Conservation (phyloP, 2,329 filamentous ascomycete species). For the Aspergillus brunneoviolaceus region DNA sequence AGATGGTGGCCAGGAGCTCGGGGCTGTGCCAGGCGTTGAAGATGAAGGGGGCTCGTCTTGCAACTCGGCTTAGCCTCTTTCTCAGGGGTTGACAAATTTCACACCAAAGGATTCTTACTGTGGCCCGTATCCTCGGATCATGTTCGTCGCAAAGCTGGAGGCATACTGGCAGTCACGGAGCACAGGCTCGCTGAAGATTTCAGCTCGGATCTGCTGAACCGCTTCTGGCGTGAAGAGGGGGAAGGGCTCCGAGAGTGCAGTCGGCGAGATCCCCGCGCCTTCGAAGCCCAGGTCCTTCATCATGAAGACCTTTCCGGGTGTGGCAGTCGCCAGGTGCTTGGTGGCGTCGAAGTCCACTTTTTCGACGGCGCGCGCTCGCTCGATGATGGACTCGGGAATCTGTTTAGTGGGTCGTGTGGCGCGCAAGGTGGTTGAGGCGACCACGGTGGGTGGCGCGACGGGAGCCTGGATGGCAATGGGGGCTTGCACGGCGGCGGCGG, state of each 20-base stretch:
- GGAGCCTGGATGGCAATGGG: constrained; percentile 1
- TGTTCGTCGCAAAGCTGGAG: constrained; percentile 55
- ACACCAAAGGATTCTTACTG: constrained; percentile 43
- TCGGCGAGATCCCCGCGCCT: constrained; percentile 57
- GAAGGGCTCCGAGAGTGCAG: constrained; percentile 64
- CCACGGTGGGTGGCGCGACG: constrained; percentile 5
- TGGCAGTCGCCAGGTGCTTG: constrained; percentile 55
- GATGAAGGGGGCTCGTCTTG: constrained; percentile 59
- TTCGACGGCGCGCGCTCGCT: background rate
- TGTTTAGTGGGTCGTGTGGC: constrained; percentile 18
- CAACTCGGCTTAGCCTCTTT: too few relatives aligned
- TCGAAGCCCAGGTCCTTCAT: constrained; percentile 57
- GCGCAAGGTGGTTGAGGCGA: constrained; percentile 14
- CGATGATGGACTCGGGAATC: constrained; percentile 16
- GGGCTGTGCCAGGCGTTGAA: constrained; percentile 59
- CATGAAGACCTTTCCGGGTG: constrained; percentile 52
- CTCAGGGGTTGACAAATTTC: too few relatives aligned
- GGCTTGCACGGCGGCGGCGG: background rate
- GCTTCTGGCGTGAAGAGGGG: constrained; percentile 61
- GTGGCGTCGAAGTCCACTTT: constrained; percentile 49
- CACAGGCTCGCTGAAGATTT: constrained; percentile 58
- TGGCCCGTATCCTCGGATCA: constrained; percentile 52
- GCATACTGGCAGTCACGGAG: constrained; percentile 56
- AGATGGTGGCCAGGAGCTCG: constrained; percentile 54
- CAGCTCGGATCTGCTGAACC: constrained; percentile 58